Evolutionary conservation across 805 yeast genomes (phyloP).

Genomic region (Wickerhamiella spandovensis): DNA sequence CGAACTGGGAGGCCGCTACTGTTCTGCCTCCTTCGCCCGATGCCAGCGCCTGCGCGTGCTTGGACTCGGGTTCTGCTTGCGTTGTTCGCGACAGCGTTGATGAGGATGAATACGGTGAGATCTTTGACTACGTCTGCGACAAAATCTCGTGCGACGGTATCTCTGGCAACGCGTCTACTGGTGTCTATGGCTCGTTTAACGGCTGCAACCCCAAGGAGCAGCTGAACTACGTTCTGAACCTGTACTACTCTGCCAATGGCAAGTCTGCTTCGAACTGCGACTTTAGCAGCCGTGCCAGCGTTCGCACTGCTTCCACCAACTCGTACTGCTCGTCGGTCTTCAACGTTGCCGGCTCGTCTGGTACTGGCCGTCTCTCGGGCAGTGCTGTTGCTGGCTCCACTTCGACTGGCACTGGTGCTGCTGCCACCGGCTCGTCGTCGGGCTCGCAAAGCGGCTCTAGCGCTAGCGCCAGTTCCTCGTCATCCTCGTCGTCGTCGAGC

Average conservation of each 20-base stretch:
- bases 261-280: slow-evolving; percentile 44
- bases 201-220: slow-evolving; percentile 61
- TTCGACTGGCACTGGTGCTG: slow-evolving; percentile 10
- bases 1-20: slow-evolving; percentile 55
- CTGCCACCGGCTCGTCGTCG: slow-evolving; percentile 8
- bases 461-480: slow-evolving; percentile 14
- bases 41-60: slow-evolving; percentile 50
- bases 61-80: slow-evolving; percentile 41
- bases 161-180: slow-evolving; percentile 44
- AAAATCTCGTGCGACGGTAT: slow-evolving; percentile 45
- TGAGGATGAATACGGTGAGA: slow-evolving; percentile 41
- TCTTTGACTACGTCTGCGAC: slow-evolving; percentile 48
- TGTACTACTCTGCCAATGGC: slow-evolving; percentile 41
- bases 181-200: slow-evolving; percentile 60
- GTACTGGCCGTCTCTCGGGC: slow-evolving; percentile 45
- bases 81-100: slow-evolving; percentile 41
- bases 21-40: slow-evolving; percentile 70
- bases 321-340: slow-evolving; percentile 42
- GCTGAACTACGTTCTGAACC: slow-evolving; percentile 52
- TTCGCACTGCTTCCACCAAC: slow-evolving; percentile 30
- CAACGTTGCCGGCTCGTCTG: slow-evolving; percentile 55
- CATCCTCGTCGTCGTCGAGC: slow-evolving; percentile 23
- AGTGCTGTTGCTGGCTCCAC: slow-evolving; percentile 15
- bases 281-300: slow-evolving; percentile 57
- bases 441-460: slow-evolving; percentile 1